Evolutionary conservation across 768 basidiomycete species (phyloP).

Genomic region (Suillus spraguei): DNA sequence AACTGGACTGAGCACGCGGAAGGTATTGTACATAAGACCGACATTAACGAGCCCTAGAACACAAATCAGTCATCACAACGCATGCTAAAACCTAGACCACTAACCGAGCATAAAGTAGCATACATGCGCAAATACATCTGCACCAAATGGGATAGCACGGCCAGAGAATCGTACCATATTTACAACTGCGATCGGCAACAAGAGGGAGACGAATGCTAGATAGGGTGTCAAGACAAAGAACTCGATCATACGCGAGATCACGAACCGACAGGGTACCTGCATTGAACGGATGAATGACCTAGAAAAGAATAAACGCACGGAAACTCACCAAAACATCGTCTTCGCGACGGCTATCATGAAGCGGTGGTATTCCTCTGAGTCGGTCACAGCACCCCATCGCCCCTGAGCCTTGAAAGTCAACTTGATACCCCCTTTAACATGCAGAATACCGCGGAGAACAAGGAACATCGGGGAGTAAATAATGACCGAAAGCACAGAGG

Average conservation of each 20-base stretch:
- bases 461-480: constrained; percentile 66
- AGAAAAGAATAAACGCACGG: constrained; percentile 6
- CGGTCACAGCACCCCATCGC: constrained; percentile 38
- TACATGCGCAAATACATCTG: constrained; percentile 50
- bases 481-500: constrained; percentile 54
- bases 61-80: not conserved
- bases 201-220: constrained; percentile 59
- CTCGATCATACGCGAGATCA: constrained; percentile 2
- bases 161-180: constrained; percentile 52
- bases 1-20: constrained; percentile 59
- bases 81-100: constrained; percentile 18
- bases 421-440: constrained; percentile 51
- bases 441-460: constrained; percentile 58
- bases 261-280: constrained; percentile 65
- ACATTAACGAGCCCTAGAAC: constrained; percentile 63
- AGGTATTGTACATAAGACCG: constrained; percentile 66
- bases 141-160: constrained; percentile 46
- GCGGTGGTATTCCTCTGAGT: constrained; percentile 52
- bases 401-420: constrained; percentile 50
- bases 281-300: constrained; percentile 12
- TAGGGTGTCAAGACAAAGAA: constrained; percentile 6
- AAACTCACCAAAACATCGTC: constrained; percentile 69
- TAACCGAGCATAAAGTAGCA: constrained; percentile 59
- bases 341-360: constrained; percentile 65
- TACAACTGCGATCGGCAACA: constrained; percentile 60